phyloP scores from a whole-genome alignment of 352 stramenopile species.

The Phytopythium kandeliae region DNA sequence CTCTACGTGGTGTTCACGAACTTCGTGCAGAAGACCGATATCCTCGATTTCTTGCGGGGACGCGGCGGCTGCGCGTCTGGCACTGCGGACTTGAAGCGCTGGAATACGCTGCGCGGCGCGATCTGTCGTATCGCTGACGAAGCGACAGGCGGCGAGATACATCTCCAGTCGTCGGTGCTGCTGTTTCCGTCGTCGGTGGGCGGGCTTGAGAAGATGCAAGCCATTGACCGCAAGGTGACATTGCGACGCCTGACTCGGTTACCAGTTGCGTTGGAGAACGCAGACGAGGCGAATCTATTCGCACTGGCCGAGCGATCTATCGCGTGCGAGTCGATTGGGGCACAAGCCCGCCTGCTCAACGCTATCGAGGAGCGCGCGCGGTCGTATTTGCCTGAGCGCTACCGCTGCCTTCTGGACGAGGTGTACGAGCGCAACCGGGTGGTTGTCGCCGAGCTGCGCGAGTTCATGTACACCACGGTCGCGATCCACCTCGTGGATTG shows the following conservation, averaged over 20 bases:
- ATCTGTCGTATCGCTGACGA: conserved; percentile 54
- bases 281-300: conserved; percentile 51
- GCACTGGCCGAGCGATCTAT: conserved; percentile 58
- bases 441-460: conserved; percentile 45
- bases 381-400: conserved; percentile 59
- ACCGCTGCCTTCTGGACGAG: conserved; percentile 66
- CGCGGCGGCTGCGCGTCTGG: conserved; percentile 14
- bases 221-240: conserved; percentile 24
- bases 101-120: conserved; percentile 33
- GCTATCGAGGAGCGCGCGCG: conserved; percentile 59
- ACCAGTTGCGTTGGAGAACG: conserved; percentile 36
- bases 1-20: conserved; percentile 71
- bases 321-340: conserved; percentile 54
- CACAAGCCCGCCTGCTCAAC: conserved; percentile 54
- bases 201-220: conserved; percentile 3
- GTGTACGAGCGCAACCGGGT: conserved; percentile 47
- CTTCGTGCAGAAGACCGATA: conserved; percentile 40
- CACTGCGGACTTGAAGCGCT: conserved; percentile 22
- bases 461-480: conserved; percentile 58
- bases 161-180: conserved; percentile 38
- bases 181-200: conserved; percentile 11
- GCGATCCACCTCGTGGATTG: conserved; percentile 40
- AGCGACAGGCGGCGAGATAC: conserved; percentile 34
- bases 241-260: conserved; percentile 47
- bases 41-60: conserved; percentile 42